A percentile compares a stretch with the other conserved stretches of the same genome.
Evolutionary conservation across 768 basidiomycete species (phyloP).

Genomic region (Sarcodon aspratus): DNA sequence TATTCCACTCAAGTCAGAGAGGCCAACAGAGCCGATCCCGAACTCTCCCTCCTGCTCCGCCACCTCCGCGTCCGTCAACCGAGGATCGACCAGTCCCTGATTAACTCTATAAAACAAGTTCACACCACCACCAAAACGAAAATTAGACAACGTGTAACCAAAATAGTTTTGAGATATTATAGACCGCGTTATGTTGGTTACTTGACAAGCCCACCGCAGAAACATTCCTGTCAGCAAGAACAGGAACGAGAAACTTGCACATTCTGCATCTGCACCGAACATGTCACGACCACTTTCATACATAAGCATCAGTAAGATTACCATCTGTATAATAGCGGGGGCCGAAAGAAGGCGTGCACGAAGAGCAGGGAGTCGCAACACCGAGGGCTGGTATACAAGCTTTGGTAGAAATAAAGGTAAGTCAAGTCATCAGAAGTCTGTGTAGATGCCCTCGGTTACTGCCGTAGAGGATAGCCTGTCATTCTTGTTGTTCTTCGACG

Average conservation of each 20-base stretch:
- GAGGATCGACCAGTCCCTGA: slow-evolving; percentile 47
- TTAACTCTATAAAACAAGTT: slow-evolving; percentile 82
- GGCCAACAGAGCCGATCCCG: slow-evolving; percentile 83
- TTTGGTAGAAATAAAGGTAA: slow-evolving; percentile 14
- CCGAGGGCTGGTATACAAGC: slow-evolving; percentile 83
- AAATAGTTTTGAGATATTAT: slow-evolving; percentile 5
- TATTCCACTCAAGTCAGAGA: slow-evolving; percentile 69
- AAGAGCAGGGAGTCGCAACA: slow-evolving; percentile 79
- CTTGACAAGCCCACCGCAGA: slow-evolving; percentile 92
- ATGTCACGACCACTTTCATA: slow-evolving; percentile 62
- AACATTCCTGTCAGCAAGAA: slow-evolving; percentile 82
- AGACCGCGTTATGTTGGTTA: slow-evolving; percentile 26
- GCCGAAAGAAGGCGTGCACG: slow-evolving; percentile 57
- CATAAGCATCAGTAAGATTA: slow-evolving; percentile 50
- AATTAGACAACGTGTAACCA: slow-evolving; percentile 1
- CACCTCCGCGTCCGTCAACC: slow-evolving; percentile 36
- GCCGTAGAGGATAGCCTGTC: slow-evolving; percentile 97
- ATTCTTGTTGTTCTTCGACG: slow-evolving; percentile 10
- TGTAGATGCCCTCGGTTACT: slow-evolving; percentile 28
- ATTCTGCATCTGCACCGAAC: slow-evolving; percentile 32
- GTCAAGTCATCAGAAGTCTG: not conserved
- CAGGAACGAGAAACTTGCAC: slow-evolving; percentile 46
- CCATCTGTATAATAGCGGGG: slow-evolving; percentile 65
- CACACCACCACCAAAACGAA: slow-evolving; percentile 34
- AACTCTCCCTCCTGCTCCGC: slow-evolving; percentile 75